phyloP scores from a whole-genome alignment of 1,284 basidiomycete genomes.

The Wallemia hederae region DNA sequence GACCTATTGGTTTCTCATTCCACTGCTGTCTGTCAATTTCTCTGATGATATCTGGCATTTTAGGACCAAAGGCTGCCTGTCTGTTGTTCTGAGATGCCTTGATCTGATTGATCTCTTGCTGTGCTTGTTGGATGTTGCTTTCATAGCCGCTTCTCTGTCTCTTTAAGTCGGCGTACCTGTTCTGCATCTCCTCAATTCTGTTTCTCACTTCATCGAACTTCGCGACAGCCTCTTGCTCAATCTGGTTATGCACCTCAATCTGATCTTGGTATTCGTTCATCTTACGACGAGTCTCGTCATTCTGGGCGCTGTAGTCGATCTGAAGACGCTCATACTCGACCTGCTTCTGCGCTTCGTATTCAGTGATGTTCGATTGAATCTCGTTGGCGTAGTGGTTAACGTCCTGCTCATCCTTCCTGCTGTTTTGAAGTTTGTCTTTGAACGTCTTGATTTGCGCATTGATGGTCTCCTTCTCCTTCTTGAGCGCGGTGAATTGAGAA shows the following conservation, averaged over 20 bases:
- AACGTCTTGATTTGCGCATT: constrained; percentile 14
- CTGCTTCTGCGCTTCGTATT: background rate
- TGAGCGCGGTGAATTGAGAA: constrained; percentile 5
- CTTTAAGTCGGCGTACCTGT: background rate
- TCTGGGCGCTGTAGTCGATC: background rate
- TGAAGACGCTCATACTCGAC: constrained; percentile 22
- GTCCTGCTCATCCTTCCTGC: constrained; percentile 15
- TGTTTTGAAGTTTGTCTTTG: constrained; percentile 23
- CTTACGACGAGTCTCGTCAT: constrained; percentile 15
- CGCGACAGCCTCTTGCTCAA: constrained; percentile 7
- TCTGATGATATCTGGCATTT: constrained; percentile 20
- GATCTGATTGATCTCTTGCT: constrained; percentile 2
- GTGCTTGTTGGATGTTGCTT: constrained; percentile 5
- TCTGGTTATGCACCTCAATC: constrained; percentile 28
- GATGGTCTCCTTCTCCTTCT: constrained; percentile 2
- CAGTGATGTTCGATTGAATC: constrained; percentile 1
- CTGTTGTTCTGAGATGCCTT: constrained; percentile 21
- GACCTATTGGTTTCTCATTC: constrained; percentile 54
- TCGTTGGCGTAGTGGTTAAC: constrained; percentile 5
- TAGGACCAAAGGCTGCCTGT: constrained; percentile 19
- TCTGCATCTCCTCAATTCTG: constrained; percentile 1
- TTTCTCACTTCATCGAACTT: constrained; percentile 3
- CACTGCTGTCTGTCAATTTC: constrained; percentile 29
- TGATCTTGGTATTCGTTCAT: constrained; percentile 25
- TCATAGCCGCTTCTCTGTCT: background rate